Base-by-base conservation (phyloP, 176 grass and related monocot genomes). In the Elaeis guineensis region DNA sequence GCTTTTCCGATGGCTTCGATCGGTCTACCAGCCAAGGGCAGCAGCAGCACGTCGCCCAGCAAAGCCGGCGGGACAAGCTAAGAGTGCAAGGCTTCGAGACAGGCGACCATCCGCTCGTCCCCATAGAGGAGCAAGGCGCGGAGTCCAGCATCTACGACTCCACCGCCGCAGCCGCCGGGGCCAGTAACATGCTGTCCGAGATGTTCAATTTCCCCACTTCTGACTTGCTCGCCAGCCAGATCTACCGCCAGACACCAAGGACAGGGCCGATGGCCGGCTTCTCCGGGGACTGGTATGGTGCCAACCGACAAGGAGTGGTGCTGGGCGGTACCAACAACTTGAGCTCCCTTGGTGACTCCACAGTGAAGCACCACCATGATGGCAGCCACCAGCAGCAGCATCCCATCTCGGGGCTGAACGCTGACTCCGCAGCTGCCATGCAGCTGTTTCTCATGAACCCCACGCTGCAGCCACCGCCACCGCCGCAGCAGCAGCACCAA, bases 141-240 rank as follows among this genome's bases (percentile, higher is more conserved):
- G 50, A 77, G 17, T 17, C 66, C 2, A 50, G 71, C 73, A 85
- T 98, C 69, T 98, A 92, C 67, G 78, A 89, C 50, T 73, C 78
- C 55, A 61, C 87, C 1, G 76, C 73, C 2, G 73, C 68, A 3
- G 53, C 72, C 8, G 72, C 87, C 19, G 84, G 81, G 0, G 79
- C 89, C 0, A 66, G 81, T 29, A 92, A 83, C 82, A 98, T 98
- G 94, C 76, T 98, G 20, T 85, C 87, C 1, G 94, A 98, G 73
- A 98, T 98, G 94, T 98, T 98, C 77, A 89, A 89, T 69, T 98
- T 92, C 72, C 75, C 68, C 14, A 82, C 88, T 19, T 75, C 82
- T 62, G 84, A 98, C 75, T 67, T 98, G 28, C 67, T 89, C 9
- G 84, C 88, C 48, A 83, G 72, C 85, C 88, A 92, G 79, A 85